phyloP scores from a whole-genome alignment of 2,329 filamentous ascomycete species.

The Exophiala mesophila region DNA sequence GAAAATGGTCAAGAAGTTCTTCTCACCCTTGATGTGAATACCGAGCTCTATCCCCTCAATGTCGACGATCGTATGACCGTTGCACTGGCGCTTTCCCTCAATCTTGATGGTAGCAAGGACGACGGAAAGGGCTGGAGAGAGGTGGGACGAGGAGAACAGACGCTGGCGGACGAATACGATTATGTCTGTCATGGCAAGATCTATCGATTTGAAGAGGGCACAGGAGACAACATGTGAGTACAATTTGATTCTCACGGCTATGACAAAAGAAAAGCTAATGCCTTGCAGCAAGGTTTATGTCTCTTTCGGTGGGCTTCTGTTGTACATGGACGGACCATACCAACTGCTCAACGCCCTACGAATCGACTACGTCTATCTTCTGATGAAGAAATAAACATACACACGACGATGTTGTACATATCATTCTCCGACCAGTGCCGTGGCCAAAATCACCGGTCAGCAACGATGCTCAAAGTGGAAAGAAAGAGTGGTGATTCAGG shows the following conservation, averaged over 20 bases:
- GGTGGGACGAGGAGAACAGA: conserved; percentile 52
- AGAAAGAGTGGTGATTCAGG: no score
- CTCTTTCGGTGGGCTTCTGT: conserved; percentile 86
- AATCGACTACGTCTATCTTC: conserved; percentile 89
- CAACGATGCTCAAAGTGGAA: no score
- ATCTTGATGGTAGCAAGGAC: conserved; percentile 78
- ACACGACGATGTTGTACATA: no score
- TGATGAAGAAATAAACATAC: conserved; percentile 84
- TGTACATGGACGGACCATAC: conserved; percentile 88
- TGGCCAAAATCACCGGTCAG: no score
- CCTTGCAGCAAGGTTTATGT: conserved; percentile 78
- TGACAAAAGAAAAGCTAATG: conserved; percentile 30
- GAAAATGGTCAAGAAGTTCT: conserved; percentile 62
- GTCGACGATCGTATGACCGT: conserved; percentile 73
- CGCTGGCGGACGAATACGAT: conserved; percentile 50
- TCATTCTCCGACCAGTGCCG: no score
- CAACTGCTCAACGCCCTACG: conserved; percentile 89
- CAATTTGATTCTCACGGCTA: not conserved
- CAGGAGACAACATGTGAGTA: conserved; percentile 79
- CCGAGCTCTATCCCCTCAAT: conserved; percentile 76
- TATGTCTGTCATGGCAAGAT: conserved; percentile 51
- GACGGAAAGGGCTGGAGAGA: conserved; percentile 76
- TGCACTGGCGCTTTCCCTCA: conserved; percentile 77
- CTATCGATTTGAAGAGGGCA: conserved; percentile 50
- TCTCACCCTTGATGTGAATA: conserved; percentile 89